Conservation (phyloP, 163 green algal species). For the Volvox carteri region DNA sequence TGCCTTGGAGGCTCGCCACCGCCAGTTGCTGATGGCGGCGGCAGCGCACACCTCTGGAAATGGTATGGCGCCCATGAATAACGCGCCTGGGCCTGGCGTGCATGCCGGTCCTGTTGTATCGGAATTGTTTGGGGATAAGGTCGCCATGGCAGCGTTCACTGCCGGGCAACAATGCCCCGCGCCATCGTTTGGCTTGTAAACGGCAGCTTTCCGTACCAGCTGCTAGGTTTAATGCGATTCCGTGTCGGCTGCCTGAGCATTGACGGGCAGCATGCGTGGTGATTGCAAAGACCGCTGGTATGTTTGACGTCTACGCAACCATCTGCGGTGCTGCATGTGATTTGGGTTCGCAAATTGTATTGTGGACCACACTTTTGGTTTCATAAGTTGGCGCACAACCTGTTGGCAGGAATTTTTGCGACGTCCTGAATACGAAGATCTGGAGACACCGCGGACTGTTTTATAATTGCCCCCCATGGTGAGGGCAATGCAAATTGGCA, state of each 20-base stretch:
- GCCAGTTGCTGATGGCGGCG: conserved; percentile 29
- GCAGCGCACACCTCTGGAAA: neutral
- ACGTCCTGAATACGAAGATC: conserved; percentile 30
- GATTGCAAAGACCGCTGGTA: neutral
- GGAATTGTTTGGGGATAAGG: conserved; percentile 10
- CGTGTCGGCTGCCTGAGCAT: neutral
- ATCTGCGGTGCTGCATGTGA: conserved; percentile 22
- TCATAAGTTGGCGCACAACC: conserved; percentile 20
- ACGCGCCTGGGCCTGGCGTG: neutral
- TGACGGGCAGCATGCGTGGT: neutral
- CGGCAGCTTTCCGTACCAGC: neutral
- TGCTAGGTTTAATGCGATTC: neutral
- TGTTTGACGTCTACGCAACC: conserved; percentile 8
- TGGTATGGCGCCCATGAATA: neutral
- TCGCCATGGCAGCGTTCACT: conserved; percentile 15
- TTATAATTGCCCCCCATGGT: neutral
- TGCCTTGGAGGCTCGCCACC: conserved; percentile 22
- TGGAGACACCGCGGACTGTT: conserved; percentile 1
- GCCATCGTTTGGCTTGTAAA: conserved; percentile 12
- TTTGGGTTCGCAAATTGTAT: conserved; percentile 22
- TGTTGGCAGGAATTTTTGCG: conserved; percentile 32
- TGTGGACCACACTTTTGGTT: conserved; percentile 38
- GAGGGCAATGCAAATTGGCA: conserved; percentile 22
- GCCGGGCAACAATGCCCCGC: conserved; percentile 25
- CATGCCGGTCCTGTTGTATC: neutral